Base-by-base conservation (phyloP, 225 moss, liverwort and hornwort genomes). In the Marchantia paleacea region DNA sequence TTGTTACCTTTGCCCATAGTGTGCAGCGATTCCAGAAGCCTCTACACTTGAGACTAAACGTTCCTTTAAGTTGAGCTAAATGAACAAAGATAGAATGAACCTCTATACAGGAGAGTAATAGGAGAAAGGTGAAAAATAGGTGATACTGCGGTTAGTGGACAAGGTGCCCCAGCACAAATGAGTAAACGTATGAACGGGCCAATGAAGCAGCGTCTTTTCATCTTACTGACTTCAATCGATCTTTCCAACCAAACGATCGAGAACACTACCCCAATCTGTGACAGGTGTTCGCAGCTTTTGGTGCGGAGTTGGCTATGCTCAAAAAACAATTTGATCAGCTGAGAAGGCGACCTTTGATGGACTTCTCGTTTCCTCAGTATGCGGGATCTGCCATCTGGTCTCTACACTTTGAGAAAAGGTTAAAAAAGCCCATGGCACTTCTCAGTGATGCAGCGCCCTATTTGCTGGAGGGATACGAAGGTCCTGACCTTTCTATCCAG, bases 361-460 rank as follows among this genome's bases (percentile, higher is more conserved):
- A 93, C 78, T 91, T 88, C 64, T 89, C 89, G 12, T 93, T 93
- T 67, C 91, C 93, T 16, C 84, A 83, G 14, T 93, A 89, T 81
- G 90, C 88, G 16, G 91, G 93, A 31, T 89, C 88, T 61, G 90
- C 90, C 62, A 89, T 93, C 52, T 93, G 93, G 93, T 90, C 91
- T 64, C 79, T 93, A 31, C 90, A 93, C 69, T 93, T 91, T 72
- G 86, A 91, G 54, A 88, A 89, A 20, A 88, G 93, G 25, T 85
- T 93, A 12, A 90, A 85, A 20, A 88, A 88, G 64, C 93, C 93
- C 18, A 93, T 93, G 93, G 85, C 88, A 14, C 85, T 93, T 64
- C 64, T 93, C 31, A 69, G 77, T 39, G 83, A 91, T 82, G 89
- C 91, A 77, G 88, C 87, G 78, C 90, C 93, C 2, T 90, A 93